phyloP scores from a whole-genome alignment of 192 early-diverging fungal species.

The Coemansia sp. region DNA sequence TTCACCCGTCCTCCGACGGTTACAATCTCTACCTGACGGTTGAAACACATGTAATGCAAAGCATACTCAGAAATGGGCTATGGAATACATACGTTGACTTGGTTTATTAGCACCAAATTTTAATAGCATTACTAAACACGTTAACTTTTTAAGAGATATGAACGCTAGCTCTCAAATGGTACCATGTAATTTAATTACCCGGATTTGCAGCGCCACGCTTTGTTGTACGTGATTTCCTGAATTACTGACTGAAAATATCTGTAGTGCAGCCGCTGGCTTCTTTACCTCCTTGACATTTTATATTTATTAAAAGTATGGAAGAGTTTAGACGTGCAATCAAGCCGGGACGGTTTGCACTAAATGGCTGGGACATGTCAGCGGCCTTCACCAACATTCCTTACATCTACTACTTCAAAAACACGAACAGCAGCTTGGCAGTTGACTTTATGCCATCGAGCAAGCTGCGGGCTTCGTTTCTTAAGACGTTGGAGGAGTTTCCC shows the following conservation, averaged over 20 bases:
- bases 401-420: conserved; percentile 17
- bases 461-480: conserved; percentile 13
- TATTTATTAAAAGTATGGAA: conserved; percentile 1
- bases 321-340: neutral
- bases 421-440: neutral
- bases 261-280: too few relatives aligned
- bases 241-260: too few relatives aligned
- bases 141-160: too few relatives aligned
- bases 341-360: conserved; percentile 9
- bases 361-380: conserved; percentile 3
- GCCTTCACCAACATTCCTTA: conserved; percentile 10
- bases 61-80: neutral
- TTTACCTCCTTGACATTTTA: neutral
- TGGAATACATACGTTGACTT: conserved; percentile 3
- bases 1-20: neutral
- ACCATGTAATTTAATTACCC: too few relatives aligned
- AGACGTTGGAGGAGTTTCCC: conserved; percentile 12
- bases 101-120: neutral
- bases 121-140: too few relatives aligned
- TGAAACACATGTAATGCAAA: neutral
- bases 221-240: too few relatives aligned
- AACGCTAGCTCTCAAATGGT: too few relatives aligned
- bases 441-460: conserved; percentile 14
- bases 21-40: conserved; percentile 5
- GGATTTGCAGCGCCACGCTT: too few relatives aligned